phyloP scores from a whole-genome alignment of 352 stramenopile species.

The Phytophthora sojae region DNA sequence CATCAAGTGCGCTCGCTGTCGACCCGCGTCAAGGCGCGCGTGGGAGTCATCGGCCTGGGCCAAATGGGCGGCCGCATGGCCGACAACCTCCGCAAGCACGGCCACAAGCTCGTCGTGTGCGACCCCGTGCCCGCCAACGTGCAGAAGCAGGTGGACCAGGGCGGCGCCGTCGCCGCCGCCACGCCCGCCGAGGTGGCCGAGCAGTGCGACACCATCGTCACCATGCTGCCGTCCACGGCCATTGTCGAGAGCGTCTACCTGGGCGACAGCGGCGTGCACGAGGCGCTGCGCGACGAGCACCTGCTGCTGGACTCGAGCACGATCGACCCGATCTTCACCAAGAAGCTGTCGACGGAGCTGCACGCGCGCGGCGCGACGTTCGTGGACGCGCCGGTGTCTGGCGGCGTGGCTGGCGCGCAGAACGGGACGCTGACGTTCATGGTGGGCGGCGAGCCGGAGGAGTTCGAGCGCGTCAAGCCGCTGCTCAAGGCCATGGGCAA shows the following conservation, averaged over 20 bases:
- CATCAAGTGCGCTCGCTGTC: slow-evolving; percentile 9
- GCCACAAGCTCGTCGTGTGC: slow-evolving; percentile 76
- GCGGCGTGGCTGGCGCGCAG: slow-evolving; percentile 95
- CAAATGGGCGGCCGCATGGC: slow-evolving; percentile 96
- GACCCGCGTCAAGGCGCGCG: slow-evolving; percentile 35
- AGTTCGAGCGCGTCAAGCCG: slow-evolving; percentile 80
- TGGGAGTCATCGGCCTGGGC: slow-evolving; percentile 94
- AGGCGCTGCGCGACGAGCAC: slow-evolving; percentile 73
- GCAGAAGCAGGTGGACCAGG: slow-evolving; percentile 59
- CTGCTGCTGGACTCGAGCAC: slow-evolving; percentile 97
- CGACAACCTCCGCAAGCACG: slow-evolving; percentile 78
- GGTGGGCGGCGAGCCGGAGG: slow-evolving; percentile 81
- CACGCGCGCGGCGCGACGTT: slow-evolving; percentile 71
- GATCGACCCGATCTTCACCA: slow-evolving; percentile 94
- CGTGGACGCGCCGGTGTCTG: slow-evolving; percentile 97
- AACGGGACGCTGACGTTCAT: slow-evolving; percentile 99
- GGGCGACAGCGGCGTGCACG: slow-evolving; percentile 72
- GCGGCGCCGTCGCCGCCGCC: slow-evolving; percentile 50
- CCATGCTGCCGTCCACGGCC: slow-evolving; percentile 94
- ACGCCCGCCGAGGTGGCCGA: slow-evolving; percentile 80
- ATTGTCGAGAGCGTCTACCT: slow-evolving; percentile 89
- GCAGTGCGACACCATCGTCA: slow-evolving; percentile 89
- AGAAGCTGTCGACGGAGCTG: slow-evolving; percentile 80
- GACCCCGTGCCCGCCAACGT: slow-evolving; percentile 70
- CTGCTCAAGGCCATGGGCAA: slow-evolving; percentile 94